Conservation (phyloP, 129 eudicot genomes). For the Pseudognaphalium luteoalbum region DNA sequence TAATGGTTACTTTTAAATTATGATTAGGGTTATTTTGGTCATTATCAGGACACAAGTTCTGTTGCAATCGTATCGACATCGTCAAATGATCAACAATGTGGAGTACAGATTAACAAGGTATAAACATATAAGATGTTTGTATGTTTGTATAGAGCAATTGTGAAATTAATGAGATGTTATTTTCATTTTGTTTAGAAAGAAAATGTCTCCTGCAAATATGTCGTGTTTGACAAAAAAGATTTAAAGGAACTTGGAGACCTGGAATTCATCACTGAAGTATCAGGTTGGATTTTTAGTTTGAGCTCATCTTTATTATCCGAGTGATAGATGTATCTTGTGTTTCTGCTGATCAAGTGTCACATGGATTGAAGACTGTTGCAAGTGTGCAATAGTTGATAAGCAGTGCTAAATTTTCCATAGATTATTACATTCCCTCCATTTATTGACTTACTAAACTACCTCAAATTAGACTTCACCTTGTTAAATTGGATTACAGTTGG, state of each 20-base stretch:
- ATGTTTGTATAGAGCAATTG: slow-evolving; percentile 13
- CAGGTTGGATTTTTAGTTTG: slow-evolving; percentile 18
- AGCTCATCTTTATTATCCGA: too few relatives aligned
- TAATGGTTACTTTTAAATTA: background rate
- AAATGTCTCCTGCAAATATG: slow-evolving; percentile 24
- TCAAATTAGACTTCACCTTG: too few relatives aligned
- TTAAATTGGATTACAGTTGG: too few relatives aligned
- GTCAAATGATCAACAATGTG: background rate
- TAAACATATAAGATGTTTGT: background rate
- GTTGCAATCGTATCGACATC: slow-evolving; percentile 24
- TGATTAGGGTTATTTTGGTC: background rate
- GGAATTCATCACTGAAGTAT: slow-evolving; percentile 11
- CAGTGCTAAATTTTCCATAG: too few relatives aligned
- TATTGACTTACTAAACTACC: too few relatives aligned
- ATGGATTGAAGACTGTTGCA: too few relatives aligned
- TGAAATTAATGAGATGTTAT: slow-evolving; percentile 9
- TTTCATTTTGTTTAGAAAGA: slow-evolving; percentile 21
- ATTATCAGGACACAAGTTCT: slow-evolving; percentile 26
- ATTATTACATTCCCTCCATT: too few relatives aligned
- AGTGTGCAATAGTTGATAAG: too few relatives aligned
- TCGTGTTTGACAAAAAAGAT: slow-evolving; percentile 38
- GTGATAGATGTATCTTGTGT: too few relatives aligned
- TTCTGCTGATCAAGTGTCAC: too few relatives aligned
- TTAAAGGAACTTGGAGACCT: slow-evolving; percentile 31
- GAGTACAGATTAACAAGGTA: slow-evolving; percentile 24